Base-by-base conservation (phyloP, 495 filamentous ascomycete genomes). In the Podospora australis region DNA sequence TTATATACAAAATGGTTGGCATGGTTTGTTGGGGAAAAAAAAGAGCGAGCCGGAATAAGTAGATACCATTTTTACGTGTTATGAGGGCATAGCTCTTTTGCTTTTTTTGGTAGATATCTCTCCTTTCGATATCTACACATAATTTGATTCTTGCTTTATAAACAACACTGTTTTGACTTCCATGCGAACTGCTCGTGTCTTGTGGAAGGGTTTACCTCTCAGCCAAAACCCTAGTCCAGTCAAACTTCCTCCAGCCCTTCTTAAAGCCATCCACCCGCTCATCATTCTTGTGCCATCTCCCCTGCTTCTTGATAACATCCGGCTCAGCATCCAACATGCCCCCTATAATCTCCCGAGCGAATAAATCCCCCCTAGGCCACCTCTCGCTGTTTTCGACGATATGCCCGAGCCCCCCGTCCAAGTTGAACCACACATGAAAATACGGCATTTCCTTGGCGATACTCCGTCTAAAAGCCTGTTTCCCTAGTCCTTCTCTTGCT, bases 381-480 rank as follows among this genome's bases (percentile, higher is more conserved):
- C 83, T 73, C 48, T 82, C 79, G 34, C 78, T 72, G 59, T 97
- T 88, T 67, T 98, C 92, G 8, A 98, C 85, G 23, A 98, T 76
- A 61, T 98, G 92, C 0, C 89, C 92, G 45, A 98, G 60, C 2
- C 92, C 92, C 4, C 94, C 94, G 61, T 97, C 88, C 6, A 98
- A 66, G 50, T 81, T 78, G 61, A 97, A 96, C 90, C 90, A 98
- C 13, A 89, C 90, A 55, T 98, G 92, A 66, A 98, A 97, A 63
- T 98, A 98, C 20, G 92, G 92, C 90, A 95, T 95, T 70, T 98
- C 92, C 71, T 95, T 96, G 20, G 84, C 88, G 25, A 98, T 67
- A 2, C 78, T 83, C 39, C 82, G 74, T 2, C 92, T 78, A 67
- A 98, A 97, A 36, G 92, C 90, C 48, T 72, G 61, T 62, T 87